Evolutionary conservation across 1,284 basidiomycete species (phyloP).

Genomic region (Pascua sp.): DNA sequence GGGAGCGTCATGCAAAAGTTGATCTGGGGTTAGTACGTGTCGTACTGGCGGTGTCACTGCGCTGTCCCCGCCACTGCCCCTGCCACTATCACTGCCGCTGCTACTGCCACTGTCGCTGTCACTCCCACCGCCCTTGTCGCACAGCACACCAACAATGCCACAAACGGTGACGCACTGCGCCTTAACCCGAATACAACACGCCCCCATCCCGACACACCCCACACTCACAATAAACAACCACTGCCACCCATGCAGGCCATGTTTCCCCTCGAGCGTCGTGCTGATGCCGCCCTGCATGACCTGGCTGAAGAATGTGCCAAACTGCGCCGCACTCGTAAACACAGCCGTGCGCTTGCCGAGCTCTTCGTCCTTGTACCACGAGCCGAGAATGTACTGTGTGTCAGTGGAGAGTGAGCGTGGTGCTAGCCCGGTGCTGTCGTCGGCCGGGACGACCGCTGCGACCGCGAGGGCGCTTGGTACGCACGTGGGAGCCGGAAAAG

Average conservation of each 20-base stretch:
- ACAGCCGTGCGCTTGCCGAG: conserved; percentile 42
- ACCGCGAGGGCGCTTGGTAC: background rate
- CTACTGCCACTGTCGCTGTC: no score
- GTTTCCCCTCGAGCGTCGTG: conserved; percentile 27
- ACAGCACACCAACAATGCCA: no score
- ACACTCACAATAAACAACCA: conserved; percentile 30
- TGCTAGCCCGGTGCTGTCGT: no score
- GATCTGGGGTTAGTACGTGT: conserved; percentile 10
- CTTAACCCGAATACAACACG: no score
- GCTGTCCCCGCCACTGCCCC: no score
- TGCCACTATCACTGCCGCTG: no score
- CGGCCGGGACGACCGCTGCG: background rate
- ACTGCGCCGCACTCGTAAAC: conserved; percentile 38
- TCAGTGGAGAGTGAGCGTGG: no score
- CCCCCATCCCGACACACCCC: no score
- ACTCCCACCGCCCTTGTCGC: no score
- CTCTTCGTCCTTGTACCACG: conserved; percentile 43
- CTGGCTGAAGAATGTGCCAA: conserved; percentile 40
- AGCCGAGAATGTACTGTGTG: conserved; percentile 39
- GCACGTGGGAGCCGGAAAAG: conserved; percentile 30
- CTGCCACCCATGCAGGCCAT: conserved; percentile 34
- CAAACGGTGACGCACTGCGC: no score
- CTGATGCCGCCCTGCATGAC: conserved; percentile 44
- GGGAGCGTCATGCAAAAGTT: conserved; percentile 38
- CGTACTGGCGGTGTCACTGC: no score